Evolutionary conservation across 805 yeast genomes (phyloP).

Genomic region (Kluyveromyces nonfermentans): DNA sequence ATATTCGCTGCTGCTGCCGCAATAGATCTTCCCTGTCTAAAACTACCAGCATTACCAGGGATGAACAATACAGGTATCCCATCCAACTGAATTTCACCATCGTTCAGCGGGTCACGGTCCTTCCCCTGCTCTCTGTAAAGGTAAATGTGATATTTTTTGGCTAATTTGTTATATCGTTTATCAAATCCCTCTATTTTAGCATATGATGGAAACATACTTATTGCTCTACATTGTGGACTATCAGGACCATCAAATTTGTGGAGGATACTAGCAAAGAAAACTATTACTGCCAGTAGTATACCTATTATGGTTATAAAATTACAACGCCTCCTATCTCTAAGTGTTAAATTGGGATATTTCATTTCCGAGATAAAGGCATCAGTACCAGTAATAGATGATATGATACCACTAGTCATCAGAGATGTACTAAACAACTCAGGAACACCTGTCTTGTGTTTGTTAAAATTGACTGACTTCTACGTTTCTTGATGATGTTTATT

Average conservation of each 20-base stretch:
- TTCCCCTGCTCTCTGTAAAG: slow-evolving; percentile 77
- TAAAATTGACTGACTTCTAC: background rate
- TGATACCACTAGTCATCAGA: background rate
- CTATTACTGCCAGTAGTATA: slow-evolving; percentile 9
- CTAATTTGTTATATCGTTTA: slow-evolving; percentile 52
- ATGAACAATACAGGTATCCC: slow-evolving; percentile 90
- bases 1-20: slow-evolving; percentile 69
- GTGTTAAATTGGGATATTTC: slow-evolving; percentile 1
- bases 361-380: background rate
- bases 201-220: slow-evolving; percentile 79
- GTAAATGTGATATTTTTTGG: slow-evolving; percentile 65
- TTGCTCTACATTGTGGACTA: slow-evolving; percentile 48
- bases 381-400: background rate
- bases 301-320: slow-evolving; percentile 12
- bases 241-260: slow-evolving; percentile 36
- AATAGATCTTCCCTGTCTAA: slow-evolving; percentile 80
- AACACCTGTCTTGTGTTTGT: background rate
- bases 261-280: slow-evolving; percentile 7
- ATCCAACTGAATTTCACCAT: slow-evolving; percentile 31
- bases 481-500: background rate
- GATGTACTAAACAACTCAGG: background rate
- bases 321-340: slow-evolving; percentile 1
- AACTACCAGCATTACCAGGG: slow-evolving; percentile 97
- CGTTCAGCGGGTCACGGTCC: slow-evolving; percentile 44
- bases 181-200: slow-evolving; percentile 70